Evolutionary conservation across 2,329 filamentous ascomycete genomes (phyloP), one percentile per base, ranked within the genome.

Genomic region (Calycina marina): DNA sequence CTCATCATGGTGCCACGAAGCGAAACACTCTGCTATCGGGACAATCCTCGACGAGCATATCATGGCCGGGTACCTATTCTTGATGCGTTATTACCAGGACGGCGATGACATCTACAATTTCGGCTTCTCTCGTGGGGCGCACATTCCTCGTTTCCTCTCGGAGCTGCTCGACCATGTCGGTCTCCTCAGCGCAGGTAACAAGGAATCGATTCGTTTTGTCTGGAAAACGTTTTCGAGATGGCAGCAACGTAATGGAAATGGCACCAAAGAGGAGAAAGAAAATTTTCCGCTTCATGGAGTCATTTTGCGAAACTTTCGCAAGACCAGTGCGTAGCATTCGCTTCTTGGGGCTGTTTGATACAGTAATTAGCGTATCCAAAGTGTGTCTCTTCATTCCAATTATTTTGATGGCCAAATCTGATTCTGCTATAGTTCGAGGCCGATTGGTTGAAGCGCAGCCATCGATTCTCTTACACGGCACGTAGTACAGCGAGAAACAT

Each of bases 91-190:
- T 51, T 82, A 82, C 50, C 62, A 63, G 27, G 65, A 68, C 0
- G 67, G 68, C 14, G 69, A 74, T 38, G 65, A 73, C 37, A 77
- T 81, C 20, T 81, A 73, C 49, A 71, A 82, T 55, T 81, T 82
- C 38, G 78, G 78, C 0, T 84, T 83, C 56, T 77, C 71, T 26
- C 68, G 78, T 13, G 78, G 78, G 12, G 67, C 77, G 1, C 83
- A 83, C 46, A 77, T 79, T 26, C 78, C 77, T 0, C 69, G 77
- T 3, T 83, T 83, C 46, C 57, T 84, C 1, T 80, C 82, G 0
- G 81, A 90, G 49, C 88, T 88, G 82, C 64, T 90, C 5, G 81
- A 90, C 47, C 76, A 81, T 43, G 74, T 90, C 34, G 83, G 84
- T 1, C 62, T 92, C 0, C 62, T 92, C 10, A 77, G 76, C 6